Base-by-base conservation (phyloP, 2,329 filamentous ascomycete genomes). In the Penicillium sp. region DNA sequence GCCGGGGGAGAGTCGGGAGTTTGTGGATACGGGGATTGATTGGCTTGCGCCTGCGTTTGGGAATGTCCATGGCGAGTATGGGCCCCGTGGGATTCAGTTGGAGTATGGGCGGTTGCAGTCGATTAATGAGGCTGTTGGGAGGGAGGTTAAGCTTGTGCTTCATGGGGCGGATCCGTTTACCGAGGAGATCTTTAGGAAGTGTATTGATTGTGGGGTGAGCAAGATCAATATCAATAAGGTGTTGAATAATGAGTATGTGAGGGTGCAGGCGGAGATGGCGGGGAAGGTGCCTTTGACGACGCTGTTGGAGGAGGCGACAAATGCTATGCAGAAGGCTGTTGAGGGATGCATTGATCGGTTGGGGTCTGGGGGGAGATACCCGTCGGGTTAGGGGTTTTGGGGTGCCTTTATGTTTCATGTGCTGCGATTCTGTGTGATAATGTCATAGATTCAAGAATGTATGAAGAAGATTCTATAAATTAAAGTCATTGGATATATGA, bases 31-130 rank as follows among this genome's bases (percentile, higher is more conserved):
- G 12, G 88, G 87, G 0, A 88, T 91, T 65, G 85, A 91, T 64
- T 87, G 86, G 75, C 75, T 91, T 15, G 88, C 88, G 3, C 88
- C 88, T 0, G 86, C 86, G 0, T 89, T 91, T 73, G 88, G 88
- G 4, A 91, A 90, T 64, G 85, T 91, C 42, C 88, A 91, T 72
- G 88, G 88, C 6, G 83, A 86, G 62, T 90, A 91, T 71, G 87
- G 87, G 0, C 80, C 83, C 0, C 73, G 82, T 16, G 87, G 87
- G 0, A 83, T 86, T 25, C 77, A 80, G 67, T 70, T 88, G 18
- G 86, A 88, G 64, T 87, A 83, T 67, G 82, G 79, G 21, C 72
- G 80, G 55, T 66, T 84, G 54, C 66, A 72, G 39, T 69, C 70
- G 5, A 81, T 86, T 52, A 74, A 80, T 51, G 71, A 77, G 47